Base-by-base conservation (phyloP, 2,329 filamentous ascomycete species). In the Penicillium janthinellum region DNA sequence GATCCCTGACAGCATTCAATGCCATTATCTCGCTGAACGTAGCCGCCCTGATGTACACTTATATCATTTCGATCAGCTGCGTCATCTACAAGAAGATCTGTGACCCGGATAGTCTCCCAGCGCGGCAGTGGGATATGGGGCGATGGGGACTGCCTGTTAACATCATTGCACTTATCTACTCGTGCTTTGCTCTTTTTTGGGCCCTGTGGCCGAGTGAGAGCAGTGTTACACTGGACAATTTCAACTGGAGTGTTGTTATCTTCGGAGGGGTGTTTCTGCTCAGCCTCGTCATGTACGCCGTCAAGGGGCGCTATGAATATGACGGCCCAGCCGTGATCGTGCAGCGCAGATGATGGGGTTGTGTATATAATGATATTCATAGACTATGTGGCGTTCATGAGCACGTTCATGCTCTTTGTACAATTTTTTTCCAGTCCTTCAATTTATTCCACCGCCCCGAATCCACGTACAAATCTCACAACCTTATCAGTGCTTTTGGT, bases 231-330 rank as follows among this genome's bases (percentile, higher is more conserved):
- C 64, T 72, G 3, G 68, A 66, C 4, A 77, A 75, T 10, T 82
- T 84, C 69, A 85, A 85, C 68, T 85, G 81, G 80, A 78, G 76
- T 28, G 66, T 74, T 17, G 73, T 82, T 4, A 77, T 84, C 39
- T 81, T 82, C 55, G 69, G 65, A 42, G 73, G 70, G 1, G 71
- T 78, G 5, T 74, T 81, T 59, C 51, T 77, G 7, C 71, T 80
- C 37, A 75, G 77, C 3, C 64, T 73, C 3, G 64, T 71, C 4
- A 79, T 79, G 62, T 79, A 78, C 66, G 11, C 70, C 17, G 48
- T 73, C n/a, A 68, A 73, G 59, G 76, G 70, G 3, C 69, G 64
- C 57, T 62, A 67, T 37, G 55, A 70, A 7, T 78, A 79, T 62
- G 58, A 62, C 51, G 70, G 69, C 10, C 70, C 72, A 3, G 70